Evolutionary conservation across 805 yeast genomes (phyloP), one percentile per base, ranked within the genome.

Genomic region (Cyberlindnera japonica): DNA sequence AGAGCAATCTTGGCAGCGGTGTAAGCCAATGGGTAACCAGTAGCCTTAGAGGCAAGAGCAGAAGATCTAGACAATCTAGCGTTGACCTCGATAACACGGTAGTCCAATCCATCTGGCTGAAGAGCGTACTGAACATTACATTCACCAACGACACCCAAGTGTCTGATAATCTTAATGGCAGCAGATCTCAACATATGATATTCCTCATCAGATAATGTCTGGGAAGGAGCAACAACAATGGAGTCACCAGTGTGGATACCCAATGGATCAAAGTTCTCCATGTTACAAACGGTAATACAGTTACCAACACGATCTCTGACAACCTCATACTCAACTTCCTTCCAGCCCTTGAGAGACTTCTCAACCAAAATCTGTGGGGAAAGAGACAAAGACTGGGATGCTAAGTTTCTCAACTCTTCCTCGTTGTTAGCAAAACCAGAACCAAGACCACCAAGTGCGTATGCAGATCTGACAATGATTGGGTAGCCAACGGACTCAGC

Each of bases 231-330:
- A 59, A 93, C 96, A 36, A 91, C 99, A 57, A 91, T 93, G 30
- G 99, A 93, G 65, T 91, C 99, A 71, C 99, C 99, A 41, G 99
- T 91, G 69, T 91, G 99, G 57, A 91, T 84, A 55, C 99, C 99
- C 54, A 91, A 77, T 32, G 99, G 99, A 67, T 91, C 99, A 55
- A 91, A 91, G 72, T 91, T 91, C 71, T 91, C 99, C 99, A 91
- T 91, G 68, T 91, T 91, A 75, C 99, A 91, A 39, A 91, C 99
- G 32, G 99, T 91, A 63, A 91, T 91, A 76, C 99, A 91, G 77
- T 91, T 91, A 53, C 83, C 96, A 41, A 84, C 93, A 50, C 93
- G 77, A 71, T 91, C 99, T 62, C 99, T 83, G 42, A 91, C 98
- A 50, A 91, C 99, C 72, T 91, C 99, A 65, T 91, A 91, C 69